Evolutionary conservation across 1,284 basidiomycete species (phyloP), one percentile per base, ranked within the genome.

Genomic region (Malassezia obtusa): DNA sequence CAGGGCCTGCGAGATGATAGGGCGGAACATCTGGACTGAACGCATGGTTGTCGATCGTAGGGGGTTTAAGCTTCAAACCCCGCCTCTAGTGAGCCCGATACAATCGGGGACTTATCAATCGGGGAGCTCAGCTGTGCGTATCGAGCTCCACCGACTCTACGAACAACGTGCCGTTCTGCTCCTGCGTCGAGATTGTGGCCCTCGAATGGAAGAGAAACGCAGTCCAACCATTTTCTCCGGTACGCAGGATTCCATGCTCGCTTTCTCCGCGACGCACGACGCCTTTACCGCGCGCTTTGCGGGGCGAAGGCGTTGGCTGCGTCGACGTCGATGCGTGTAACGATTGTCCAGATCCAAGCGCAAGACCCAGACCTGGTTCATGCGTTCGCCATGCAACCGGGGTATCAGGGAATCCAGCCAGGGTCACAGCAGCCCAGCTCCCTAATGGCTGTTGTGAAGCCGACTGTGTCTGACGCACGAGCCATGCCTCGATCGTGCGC

Each of bases 361-460:
- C 32, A 19, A 53, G 51, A 3, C 38, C 46, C 12, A 45, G 36
- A 8, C 43, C 46, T 10, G 56, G 56, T 14, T 55, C 35, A 30
- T 58, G 58, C 35, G 51, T 48, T 15, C 58, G 49, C 65, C 65
- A 67, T 2, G 61, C 58, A 9, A 67, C 39, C 10, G 65, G 65
- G 8, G 65, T 54, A 35, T 67, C 61, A 7, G 58, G 40, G 15
- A 61, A 67, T 2, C 65, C 65, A 0, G 47, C 26, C n/a, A 58
- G 57, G 11, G 57, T 53, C 11, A 64, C 24, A 1, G 44, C 41
- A 3, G 58, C 59, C 61, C 63, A 62, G 7, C 15, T n/a, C 3
- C 33, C 33, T 3, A 17, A n/a, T 3, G 14, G 14, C 3, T 2
- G 3, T 35, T 15, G n/a, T 2, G 3, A 3, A n/a, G 14, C 7